Conservation (phyloP, 352 stramenopile species). For the Globisporangium irregulare region DNA sequence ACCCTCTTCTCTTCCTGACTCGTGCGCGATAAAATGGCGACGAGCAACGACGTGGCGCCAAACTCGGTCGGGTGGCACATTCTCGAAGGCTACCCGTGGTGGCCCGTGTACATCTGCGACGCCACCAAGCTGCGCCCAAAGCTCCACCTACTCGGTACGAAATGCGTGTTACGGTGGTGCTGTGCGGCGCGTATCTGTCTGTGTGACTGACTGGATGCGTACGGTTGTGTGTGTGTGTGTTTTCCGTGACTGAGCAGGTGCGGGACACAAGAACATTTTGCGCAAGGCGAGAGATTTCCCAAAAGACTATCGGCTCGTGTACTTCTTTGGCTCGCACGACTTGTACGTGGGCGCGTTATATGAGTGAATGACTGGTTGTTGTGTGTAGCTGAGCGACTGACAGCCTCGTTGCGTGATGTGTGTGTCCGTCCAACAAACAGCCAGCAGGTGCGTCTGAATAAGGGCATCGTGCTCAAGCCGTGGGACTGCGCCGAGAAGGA, state of each 20-base stretch:
- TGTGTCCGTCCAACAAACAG: conserved; percentile 21
- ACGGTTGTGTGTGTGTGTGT: neutral
- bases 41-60: conserved; percentile 19
- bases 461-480: conserved; percentile 53
- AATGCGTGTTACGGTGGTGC: neutral
- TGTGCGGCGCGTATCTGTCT: no score
- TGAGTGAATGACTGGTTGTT: neutral
- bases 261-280: conserved; percentile 62
- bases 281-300: conserved; percentile 75
- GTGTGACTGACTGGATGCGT: neutral
- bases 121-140: conserved; percentile 66
- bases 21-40: conserved; percentile 3
- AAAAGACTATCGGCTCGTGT: conserved; percentile 70
- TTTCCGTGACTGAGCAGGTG: conserved; percentile 23
- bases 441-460: conserved; percentile 58
- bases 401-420: neutral
- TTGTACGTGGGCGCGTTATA: conserved; percentile 49
- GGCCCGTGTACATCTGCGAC: conserved; percentile 85
- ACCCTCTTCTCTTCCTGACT: neutral
- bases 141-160: conserved; percentile 56
- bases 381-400: neutral
- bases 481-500: conserved; percentile 79
- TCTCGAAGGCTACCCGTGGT: conserved; percentile 83
- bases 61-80: conserved; percentile 87
- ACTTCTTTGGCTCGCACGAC: conserved; percentile 81